Conservation (phyloP, 78 protist species). For the Dictyostelium citrinum region DNA sequence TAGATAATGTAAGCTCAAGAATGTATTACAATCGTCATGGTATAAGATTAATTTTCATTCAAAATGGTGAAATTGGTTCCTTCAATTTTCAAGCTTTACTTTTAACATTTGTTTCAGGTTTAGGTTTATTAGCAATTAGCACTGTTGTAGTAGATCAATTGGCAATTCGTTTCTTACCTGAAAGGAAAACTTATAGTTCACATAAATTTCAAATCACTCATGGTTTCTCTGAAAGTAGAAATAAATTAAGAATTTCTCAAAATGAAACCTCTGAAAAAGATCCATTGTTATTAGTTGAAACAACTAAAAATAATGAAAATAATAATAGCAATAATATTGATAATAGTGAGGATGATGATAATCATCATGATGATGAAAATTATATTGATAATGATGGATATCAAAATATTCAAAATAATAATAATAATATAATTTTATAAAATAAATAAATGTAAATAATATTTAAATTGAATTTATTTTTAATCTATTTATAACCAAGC, state of each 20-base stretch:
- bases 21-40: conserved; percentile 61
- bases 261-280: not conserved
- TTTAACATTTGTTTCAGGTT: conserved; percentile 28
- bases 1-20: not conserved
- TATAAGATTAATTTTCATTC: conserved; percentile 50
- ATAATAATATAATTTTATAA: not conserved
- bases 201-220: conserved; percentile 25
- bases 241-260: not conserved
- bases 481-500: too few species aligned
- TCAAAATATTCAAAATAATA: not conserved
- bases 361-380: not conserved
- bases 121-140: conserved; percentile 33
- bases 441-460: too few species aligned
- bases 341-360: not conserved
- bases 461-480: too few species aligned
- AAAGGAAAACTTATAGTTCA: conserved; percentile 6
- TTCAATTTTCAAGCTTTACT: conserved; percentile 52
- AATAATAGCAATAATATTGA: not conserved
- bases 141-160: conserved; percentile 4
- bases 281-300: not conserved
- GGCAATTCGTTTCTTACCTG: conserved; percentile 21
- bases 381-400: not conserved
- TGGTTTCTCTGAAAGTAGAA: not conserved
- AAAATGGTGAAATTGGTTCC: conserved; percentile 57
- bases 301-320: not conserved